Evolutionary conservation across 139 green algal genomes (phyloP).

Genomic region (Closterium sp.): DNA sequence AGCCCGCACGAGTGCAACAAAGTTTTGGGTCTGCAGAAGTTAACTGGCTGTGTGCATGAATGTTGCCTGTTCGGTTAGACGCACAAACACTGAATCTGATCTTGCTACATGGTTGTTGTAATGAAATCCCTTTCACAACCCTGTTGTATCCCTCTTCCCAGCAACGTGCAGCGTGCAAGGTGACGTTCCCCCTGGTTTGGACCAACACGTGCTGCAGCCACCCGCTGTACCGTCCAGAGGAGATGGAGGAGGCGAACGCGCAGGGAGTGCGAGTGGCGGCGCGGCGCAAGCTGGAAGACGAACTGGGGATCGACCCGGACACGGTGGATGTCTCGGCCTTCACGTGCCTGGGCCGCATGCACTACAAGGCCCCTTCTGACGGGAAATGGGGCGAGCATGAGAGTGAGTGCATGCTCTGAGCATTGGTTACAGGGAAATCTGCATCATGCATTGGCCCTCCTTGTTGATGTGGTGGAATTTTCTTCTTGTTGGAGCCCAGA

Average conservation of each 20-base stretch:
- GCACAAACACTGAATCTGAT: background rate
- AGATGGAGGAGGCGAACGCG: constrained; percentile 39
- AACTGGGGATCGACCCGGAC: constrained; percentile 49
- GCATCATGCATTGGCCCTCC: background rate
- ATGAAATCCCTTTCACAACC: background rate
- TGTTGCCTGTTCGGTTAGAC: background rate
- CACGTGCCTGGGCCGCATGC: constrained; percentile 83
- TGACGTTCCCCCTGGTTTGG: constrained; percentile 95
- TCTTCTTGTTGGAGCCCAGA: constrained; percentile 61
- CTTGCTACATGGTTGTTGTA: background rate
- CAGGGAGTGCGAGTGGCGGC: constrained; percentile 30
- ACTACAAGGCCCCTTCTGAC: constrained; percentile 79
- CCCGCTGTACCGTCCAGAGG: constrained; percentile 75
- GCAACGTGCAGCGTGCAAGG: constrained; percentile 68
- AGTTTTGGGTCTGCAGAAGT: background rate
- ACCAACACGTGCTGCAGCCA: constrained; percentile 98
- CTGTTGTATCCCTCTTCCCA: constrained; percentile 1
- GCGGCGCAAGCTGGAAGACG: constrained; percentile 57
- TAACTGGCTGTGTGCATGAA: background rate
- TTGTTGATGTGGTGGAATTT: background rate
- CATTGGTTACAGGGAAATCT: background rate
- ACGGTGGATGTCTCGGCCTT: constrained; percentile 50
- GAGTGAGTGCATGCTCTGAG: constrained; percentile 83
- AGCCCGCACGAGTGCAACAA: background rate
- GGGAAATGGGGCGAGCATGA: constrained; percentile 70